Base-by-base conservation (phyloP, 371 early-diverging fungal species). In the Fennellomyces sp. region DNA sequence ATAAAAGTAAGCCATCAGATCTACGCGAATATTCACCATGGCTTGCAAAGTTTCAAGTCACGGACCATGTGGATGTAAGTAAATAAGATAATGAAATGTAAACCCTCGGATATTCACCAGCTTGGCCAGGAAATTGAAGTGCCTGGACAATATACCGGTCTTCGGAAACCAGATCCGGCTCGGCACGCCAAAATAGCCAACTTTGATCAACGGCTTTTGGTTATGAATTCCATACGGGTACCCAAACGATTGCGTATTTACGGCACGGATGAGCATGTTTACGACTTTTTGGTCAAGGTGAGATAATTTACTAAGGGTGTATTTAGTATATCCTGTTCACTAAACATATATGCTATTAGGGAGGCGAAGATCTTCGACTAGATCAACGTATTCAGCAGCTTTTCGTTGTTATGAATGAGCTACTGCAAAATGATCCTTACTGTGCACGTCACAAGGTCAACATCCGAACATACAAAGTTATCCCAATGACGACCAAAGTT, bases 361-460 rank as follows among this genome's bases (percentile, higher is more conserved):
- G 90, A 15, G 93, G 93, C 5, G 93, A 93, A 62, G 93, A 93
- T 67, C 68, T 93, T 35, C 80, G 93, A 5, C 61, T 91, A 3
- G 93, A 93, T 72, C 91, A 93, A 61, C 80, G 93, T 53, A 83
- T 93, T 23, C 79, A 93, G 60, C 92, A 91, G 41, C 65, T 91
- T 19, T 93, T 93, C 61, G 61, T 66, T 12, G 73, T 90, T 17
- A 90, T 91, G 91, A 93, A 93, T 55, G 78, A 78, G 30, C 68
- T 89, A n/a, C 72, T 93, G 51, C 49, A 45, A 6, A 76, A 78
- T 30, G 78, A 88, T 33, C 61, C 80, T 0, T 82, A 78, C 42
- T 89, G 89, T 57, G 65, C 69, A 11, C 53, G 64, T 51, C 75
- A 84, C 50, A 55, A 73, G 5, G 62, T 90, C 21, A 45, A 53